These are phyloP conservation scores for Chaetomium globosum DNA, from an alignment of 2,329 filamentous ascomycete genomes.

Conservation along the genomic window DNA sequence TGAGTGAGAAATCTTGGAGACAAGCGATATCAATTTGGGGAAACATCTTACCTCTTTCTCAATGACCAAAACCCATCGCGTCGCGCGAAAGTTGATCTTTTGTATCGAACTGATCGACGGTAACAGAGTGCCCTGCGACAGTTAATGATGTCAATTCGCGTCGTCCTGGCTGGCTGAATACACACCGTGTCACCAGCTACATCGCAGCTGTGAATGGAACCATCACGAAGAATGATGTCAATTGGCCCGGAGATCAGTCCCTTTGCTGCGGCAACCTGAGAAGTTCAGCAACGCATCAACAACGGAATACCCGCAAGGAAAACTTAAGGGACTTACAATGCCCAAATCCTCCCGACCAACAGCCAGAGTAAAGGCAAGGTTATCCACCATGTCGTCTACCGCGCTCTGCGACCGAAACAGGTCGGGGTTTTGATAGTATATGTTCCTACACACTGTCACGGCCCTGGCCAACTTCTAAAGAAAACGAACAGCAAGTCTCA, in stretches of 20 bases:
- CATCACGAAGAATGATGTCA: conserved; percentile 42
- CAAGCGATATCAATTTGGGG: no score
- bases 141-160: neutral
- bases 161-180: no score
- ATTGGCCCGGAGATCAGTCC: conserved; percentile 67
- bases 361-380: conserved; percentile 70
- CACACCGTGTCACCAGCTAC: conserved; percentile 40
- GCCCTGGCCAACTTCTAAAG: no score
- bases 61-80: conserved; percentile 70
- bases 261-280: conserved; percentile 71
- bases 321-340: conserved; percentile 57
- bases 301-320: neutral
- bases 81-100: conserved; percentile 51
- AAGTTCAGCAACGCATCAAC: neutral
- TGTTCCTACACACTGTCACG: conserved; percentile 57
- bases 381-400: conserved; percentile 74
- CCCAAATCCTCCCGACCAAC: conserved; percentile 67
- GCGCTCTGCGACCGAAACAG: conserved; percentile 69
- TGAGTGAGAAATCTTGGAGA: conserved; percentile 27
- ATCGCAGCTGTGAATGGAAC: conserved; percentile 39
- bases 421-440: conserved; percentile 76
- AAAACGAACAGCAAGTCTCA: conserved; percentile 38
- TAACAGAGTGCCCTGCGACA: conserved; percentile 60
- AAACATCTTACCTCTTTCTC: conserved; percentile 70
- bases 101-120: conserved; percentile 56